These are phyloP conservation scores for Henningerozyma blattae DNA, from an alignment of 805 yeast genomes.

Conservation along the genomic window DNA sequence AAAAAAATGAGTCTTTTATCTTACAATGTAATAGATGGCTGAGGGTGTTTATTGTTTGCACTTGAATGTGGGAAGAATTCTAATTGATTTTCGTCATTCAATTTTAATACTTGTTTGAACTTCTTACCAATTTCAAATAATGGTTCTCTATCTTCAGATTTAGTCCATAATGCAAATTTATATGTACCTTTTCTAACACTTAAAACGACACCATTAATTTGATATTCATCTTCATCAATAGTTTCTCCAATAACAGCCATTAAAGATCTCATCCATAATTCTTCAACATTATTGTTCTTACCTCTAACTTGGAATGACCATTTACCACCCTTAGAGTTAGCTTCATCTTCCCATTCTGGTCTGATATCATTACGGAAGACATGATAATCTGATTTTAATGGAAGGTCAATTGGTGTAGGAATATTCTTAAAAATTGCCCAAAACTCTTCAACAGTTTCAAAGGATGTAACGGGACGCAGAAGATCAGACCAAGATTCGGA, in stretches of 20 bases:
- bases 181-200: constrained; percentile 72
- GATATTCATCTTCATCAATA: constrained; percentile 69
- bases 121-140: constrained; percentile 70
- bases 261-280: constrained; percentile 82
- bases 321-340: constrained; percentile 85
- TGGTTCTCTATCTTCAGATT: constrained; percentile 52
- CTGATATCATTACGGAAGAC: constrained; percentile 86
- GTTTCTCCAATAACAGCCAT: constrained; percentile 93
- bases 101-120: constrained; percentile 74
- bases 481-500: constrained; percentile 86
- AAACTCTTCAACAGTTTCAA: constrained; percentile 93
- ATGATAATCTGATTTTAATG: constrained; percentile 87
- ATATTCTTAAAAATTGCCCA: constrained; percentile 96
- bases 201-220: constrained; percentile 89
- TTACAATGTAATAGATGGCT: constrained; percentile 25
- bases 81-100: constrained; percentile 60
- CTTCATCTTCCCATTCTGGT: constrained; percentile 97
- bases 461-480: constrained; percentile 83
- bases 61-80: constrained; percentile 45
- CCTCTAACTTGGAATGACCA: constrained; percentile 74
- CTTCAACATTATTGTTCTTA: constrained; percentile 58
- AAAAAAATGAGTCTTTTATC: no score
- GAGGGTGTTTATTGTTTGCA: constrained; percentile 23
- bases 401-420: constrained; percentile 85
- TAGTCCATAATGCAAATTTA: constrained; percentile 91